Evolutionary conservation across 2,329 filamentous ascomycete genomes (phyloP).

Genomic region (Aureobasidium vineae): DNA sequence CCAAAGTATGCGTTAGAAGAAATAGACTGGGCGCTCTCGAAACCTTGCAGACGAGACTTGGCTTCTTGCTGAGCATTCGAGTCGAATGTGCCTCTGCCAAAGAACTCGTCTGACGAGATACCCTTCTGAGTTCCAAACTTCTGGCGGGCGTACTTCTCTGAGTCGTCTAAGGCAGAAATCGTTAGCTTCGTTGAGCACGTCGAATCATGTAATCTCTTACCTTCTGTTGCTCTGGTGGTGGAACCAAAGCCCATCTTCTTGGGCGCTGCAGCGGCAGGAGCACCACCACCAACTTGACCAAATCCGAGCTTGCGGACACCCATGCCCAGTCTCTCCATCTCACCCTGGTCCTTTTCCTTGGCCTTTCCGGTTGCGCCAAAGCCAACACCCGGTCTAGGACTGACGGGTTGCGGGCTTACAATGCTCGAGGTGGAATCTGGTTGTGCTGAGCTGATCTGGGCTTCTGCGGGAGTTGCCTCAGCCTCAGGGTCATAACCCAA

Average conservation of each 20-base stretch:
- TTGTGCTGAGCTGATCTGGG: constrained; percentile 48
- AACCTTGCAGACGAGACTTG: constrained; percentile 81
- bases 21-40: constrained; percentile 88
- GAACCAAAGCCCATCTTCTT: constrained; percentile 80
- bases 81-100: constrained; percentile 86
- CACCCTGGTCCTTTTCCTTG: constrained; percentile 61
- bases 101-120: constrained; percentile 98
- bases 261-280: constrained; percentile 54
- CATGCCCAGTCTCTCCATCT: constrained; percentile 88
- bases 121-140: constrained; percentile 94
- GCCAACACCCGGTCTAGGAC: constrained; percentile 57
- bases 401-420: constrained; percentile 72
- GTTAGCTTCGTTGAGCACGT: background rate
- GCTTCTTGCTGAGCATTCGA: constrained; percentile 77
- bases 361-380: constrained; percentile 60
- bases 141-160: constrained; percentile 75
- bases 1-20: constrained; percentile 98
- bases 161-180: constrained; percentile 55
- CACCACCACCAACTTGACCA: constrained; percentile 69
- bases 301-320: constrained; percentile 82
- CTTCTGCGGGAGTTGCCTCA: constrained; percentile 48
- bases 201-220: constrained; percentile 49
- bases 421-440: constrained; percentile 56
- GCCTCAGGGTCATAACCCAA: constrained; percentile 94
- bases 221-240: constrained; percentile 63